phyloP scores from a whole-genome alignment of 108 stramenopile species.

The Craspedostauros australis region DNA sequence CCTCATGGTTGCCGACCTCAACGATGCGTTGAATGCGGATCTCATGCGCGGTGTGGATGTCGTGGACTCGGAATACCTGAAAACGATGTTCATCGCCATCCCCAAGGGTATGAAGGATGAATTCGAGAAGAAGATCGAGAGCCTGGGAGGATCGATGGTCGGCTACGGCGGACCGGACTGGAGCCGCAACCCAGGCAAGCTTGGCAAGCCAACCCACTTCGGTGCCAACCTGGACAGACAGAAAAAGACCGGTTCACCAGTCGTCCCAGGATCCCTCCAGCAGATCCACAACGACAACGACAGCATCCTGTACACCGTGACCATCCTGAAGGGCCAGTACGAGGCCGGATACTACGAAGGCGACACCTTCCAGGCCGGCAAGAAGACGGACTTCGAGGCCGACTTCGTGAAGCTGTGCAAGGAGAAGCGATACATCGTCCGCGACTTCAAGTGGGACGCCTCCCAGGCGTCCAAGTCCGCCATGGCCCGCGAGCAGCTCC shows the following conservation, averaged over 20 bases:
- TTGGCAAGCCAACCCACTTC: constrained; percentile 62
- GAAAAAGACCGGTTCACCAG: constrained; percentile 84
- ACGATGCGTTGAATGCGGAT: constrained; percentile 78
- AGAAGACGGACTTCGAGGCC: constrained; percentile 78
- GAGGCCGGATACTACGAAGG: constrained; percentile 91
- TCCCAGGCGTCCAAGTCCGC: constrained; percentile 71
- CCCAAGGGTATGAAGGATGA: constrained; percentile 55
- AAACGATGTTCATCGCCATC: constrained; percentile 85
- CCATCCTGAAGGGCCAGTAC: constrained; percentile 88
- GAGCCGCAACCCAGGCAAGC: constrained; percentile 53
- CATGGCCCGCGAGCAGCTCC: constrained; percentile 73
- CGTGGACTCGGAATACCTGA: constrained; percentile 84
- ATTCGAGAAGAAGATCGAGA: constrained; percentile 59
- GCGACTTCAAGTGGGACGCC: constrained; percentile 84
- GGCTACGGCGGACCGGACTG: constrained; percentile 91
- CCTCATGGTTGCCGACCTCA: constrained; percentile 74
- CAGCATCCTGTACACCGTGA: constrained; percentile 78
- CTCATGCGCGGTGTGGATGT: constrained; percentile 60
- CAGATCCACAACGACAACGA: constrained; percentile 79
- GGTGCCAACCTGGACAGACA: constrained; percentile 77
- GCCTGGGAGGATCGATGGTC: constrained; percentile 68
- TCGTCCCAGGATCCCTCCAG: constrained; percentile 82
- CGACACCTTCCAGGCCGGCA: constrained; percentile 79
- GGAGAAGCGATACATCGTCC: constrained; percentile 87
- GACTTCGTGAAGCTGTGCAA: constrained; percentile 80